phyloP scores from a whole-genome alignment of 2,329 filamentous ascomycete genomes.

The Nothopassalora personata region DNA sequence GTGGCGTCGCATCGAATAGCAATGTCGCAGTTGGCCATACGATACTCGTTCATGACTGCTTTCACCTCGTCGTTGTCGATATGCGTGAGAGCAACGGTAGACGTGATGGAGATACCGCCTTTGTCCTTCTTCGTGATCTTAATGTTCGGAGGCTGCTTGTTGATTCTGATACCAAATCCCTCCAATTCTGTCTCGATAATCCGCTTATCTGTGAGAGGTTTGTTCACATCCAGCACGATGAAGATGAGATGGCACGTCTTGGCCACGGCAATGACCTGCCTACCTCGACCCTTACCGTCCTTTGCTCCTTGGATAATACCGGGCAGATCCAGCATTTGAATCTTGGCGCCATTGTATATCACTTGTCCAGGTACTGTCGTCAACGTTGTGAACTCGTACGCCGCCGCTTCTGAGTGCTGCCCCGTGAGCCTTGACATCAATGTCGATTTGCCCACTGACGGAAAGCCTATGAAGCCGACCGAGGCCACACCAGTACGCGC shows the following conservation, averaged over 20 bases:
- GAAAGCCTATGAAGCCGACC: constrained; percentile 96
- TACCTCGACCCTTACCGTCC: constrained; percentile 93
- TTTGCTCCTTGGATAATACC: constrained; percentile 99
- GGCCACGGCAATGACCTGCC: constrained; percentile 96
- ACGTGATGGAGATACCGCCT: constrained; percentile 93
- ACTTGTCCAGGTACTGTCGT: constrained; percentile 97
- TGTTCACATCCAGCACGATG: constrained; percentile 97
- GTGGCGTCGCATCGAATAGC: constrained; percentile 97
- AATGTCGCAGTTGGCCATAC: constrained; percentile 93
- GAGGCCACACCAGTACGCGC: constrained; percentile 95
- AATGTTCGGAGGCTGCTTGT: constrained; percentile 95
- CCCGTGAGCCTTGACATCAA: constrained; percentile 92
- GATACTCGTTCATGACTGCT: constrained; percentile 95
- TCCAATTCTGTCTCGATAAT: constrained; percentile 93
- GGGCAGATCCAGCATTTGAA: constrained; percentile 96
- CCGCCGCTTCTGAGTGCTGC: constrained; percentile 93
- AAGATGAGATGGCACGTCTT: constrained; percentile 99
- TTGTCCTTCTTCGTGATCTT: constrained; percentile 99
- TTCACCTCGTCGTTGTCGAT: constrained; percentile 96
- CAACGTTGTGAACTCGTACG: constrained; percentile 97
- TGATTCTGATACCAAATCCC: constrained; percentile 95
- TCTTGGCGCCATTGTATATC: constrained; percentile 89
- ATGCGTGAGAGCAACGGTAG: constrained; percentile 82
- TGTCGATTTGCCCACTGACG: constrained; percentile 96
- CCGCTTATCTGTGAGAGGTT: constrained; percentile 92